Base-by-base conservation (phyloP, 805 yeast species). In the Metschnikowia noctiluminum region DNA sequence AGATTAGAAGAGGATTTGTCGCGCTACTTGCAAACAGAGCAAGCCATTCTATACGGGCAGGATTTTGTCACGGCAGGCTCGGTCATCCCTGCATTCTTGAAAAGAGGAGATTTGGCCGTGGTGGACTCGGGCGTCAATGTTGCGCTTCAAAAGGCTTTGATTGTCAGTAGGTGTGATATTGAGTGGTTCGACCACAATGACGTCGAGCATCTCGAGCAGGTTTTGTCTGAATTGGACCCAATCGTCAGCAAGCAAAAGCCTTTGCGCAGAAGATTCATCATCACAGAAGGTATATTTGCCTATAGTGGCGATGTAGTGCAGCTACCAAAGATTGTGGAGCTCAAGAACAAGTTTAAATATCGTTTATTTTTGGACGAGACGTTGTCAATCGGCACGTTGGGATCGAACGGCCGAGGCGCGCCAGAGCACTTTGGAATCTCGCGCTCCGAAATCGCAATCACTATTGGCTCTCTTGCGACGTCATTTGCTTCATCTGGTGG, bases 101-200 rank as follows among this genome's bases (percentile, higher is more conserved):
- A 94, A 65, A 84, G 99, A 69, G 98, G 98, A 56, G 99, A 94
- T 66, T 77, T 88, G 53, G 83, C 90, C 53, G 83, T 94, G 46
- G 96, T 89, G 26, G 99, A 94, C 68, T 78, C 85, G 44, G 86
- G 86, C 30, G 83, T 85, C 35, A 81, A 79, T 55, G 64, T 92
- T 48, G 80, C 92, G 6, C 71, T 90, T 49, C 97, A 92, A 71
- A 92, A 90, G 64, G 98, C 97, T 6, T 77, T 89, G 53, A 78
- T 84, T 57, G 80, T 94, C 49, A 84, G 96, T 42, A 84, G 99
- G 64, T 87, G 96, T 58, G 85, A 87, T 47, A 80, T 91, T 43
- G 89, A 76, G 65, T 84, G 87, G 87, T 86, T 68, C 61, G 84
- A 87, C 62, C 99, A 94, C 65, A 92, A 92, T 63, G 94, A 92